Conservation (phyloP, 441 rosid genomes). For the Arabidopsis hybrid region DNA sequence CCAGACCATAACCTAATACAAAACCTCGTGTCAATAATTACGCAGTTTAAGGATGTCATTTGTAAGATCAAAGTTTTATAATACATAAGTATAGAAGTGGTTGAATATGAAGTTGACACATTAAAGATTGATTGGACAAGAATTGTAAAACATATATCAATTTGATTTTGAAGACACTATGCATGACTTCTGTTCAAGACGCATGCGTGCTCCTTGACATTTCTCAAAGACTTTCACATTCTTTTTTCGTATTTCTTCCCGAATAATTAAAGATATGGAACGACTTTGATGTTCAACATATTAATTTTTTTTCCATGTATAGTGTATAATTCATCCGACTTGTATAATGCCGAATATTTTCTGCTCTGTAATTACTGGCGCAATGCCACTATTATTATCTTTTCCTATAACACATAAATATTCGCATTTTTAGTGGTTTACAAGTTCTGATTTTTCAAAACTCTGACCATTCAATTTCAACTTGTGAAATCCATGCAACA, state of each 20-base stretch:
- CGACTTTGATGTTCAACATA: constrained; percentile 8
- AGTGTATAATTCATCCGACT: neutral
- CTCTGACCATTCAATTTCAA: neutral
- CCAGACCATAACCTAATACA: neutral
- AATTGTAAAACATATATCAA: constrained; percentile 25
- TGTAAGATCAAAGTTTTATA: neutral
- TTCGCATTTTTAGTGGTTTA: neutral
- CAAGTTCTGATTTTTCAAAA: neutral
- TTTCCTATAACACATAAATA: too few relatives aligned
- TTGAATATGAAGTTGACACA: constrained; percentile 36
- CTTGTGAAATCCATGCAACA: neutral
- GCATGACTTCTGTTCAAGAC: constrained; percentile 41
- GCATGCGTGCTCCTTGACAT: constrained; percentile 39
- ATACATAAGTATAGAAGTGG: constrained; percentile 2
- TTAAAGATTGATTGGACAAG: constrained; percentile 38
- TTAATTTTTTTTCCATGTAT: neutral
- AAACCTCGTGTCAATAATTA: neutral
- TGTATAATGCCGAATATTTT: constrained; percentile 3
- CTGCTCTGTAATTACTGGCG: constrained; percentile 13
- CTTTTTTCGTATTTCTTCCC: neutral
- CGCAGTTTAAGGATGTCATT: constrained; percentile 12
- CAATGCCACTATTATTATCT: neutral
- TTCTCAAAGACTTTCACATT: constrained; percentile 21
- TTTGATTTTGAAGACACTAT: constrained; percentile 38
- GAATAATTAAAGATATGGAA: neutral